Evolutionary conservation across 2,329 filamentous ascomycete genomes (phyloP), one percentile per base, ranked within the genome.

Genomic region (Fusarium sp.): DNA sequence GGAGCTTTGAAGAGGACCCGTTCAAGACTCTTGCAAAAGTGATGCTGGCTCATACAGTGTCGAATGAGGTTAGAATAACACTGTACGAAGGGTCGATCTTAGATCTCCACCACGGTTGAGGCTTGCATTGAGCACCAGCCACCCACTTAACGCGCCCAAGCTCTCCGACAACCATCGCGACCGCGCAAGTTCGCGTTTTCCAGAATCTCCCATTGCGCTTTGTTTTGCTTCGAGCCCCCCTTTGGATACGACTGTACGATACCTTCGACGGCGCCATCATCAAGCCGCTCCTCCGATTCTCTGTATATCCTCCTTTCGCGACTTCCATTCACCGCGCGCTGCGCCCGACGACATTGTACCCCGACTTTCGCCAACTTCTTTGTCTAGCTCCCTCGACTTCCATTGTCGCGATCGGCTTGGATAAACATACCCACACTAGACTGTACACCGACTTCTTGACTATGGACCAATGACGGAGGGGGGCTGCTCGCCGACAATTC

Each of bases 401-500:
- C 40, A 44, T 22, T 62, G 33, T 69, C 58, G 62, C 70, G 44
- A 69, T 42, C 61, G 22, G 51, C 44, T 29, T 38, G 40, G 27
- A 61, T 38, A 64, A 64, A 62, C 42, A 61, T 35, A 51, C 49
- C 65, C 46, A 56, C 73, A 36, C 62, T 56, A 53, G 57, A 59
- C 51, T 62, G 46, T 63, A 64, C 59, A 62, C 58, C 63, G 59
- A 61, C 60, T 63, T 63, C 60, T 67, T 74, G 76, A 77, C 67
- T 80, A 83, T 82, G 81, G 79, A 77, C 74, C 78, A 78, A 81
- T 82, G 79, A 81, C 76, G 73, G 69, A 72, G 69, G 64, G 66
- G 62, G 71, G 69, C 76, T 66, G 65, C 67, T 72, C 72, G 76
- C 77, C 80, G 77, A 80, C 49, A 78, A 77, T 74, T 71, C 66